Base-by-base conservation (phyloP, 179 eudicot genomes). In the Drosera spatulata region DNA sequence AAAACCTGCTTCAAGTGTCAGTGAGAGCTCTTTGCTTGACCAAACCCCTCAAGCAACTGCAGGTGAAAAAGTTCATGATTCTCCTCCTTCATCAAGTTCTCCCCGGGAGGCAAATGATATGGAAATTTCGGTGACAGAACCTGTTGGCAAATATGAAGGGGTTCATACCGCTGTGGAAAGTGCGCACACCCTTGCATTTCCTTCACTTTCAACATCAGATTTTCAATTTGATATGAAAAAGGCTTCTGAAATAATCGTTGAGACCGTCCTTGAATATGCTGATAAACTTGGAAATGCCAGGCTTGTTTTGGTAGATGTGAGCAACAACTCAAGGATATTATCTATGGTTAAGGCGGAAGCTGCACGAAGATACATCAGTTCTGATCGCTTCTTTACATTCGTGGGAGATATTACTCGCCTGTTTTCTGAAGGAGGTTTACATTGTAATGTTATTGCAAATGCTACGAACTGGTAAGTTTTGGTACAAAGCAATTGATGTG, bases 141-240 rank as follows among this genome's bases (percentile, higher is more conserved):
- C 74, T 60, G 61, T 61, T 70, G 41, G 63, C 60, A 75, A 68
- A 55, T 50, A 61, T n/a, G 37, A 41, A 5, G 55, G 55, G 37
- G 50, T 15, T 55, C 5, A 49, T 59, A 56, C 40, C 68, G 55
- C 72, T 59, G 45, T 59, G 33, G 71, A 73, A 12, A 56, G 46
- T 58, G 53, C 62, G 59, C 82, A 82, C 54, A 84, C 93, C 62
- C 67, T 93, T 69, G 99, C 96, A 71, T 93, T 93, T 74, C 96
- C 95, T 58, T 89, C 99, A 53, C 84, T 93, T 68, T 93, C 99
- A 53, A 93, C 99, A 45, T 89, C 89, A 2, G 99, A 85, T 74
- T 93, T 93, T 65, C 83, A 82, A 54, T 89, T 93, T 58, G 76
- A 84, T 79, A 76, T 75, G 59, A 88, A 86, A 50, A 89, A 82